These are phyloP conservation scores for Brassica juncea DNA, from an alignment of 345 rosid species.

Conservation along the genomic window DNA sequence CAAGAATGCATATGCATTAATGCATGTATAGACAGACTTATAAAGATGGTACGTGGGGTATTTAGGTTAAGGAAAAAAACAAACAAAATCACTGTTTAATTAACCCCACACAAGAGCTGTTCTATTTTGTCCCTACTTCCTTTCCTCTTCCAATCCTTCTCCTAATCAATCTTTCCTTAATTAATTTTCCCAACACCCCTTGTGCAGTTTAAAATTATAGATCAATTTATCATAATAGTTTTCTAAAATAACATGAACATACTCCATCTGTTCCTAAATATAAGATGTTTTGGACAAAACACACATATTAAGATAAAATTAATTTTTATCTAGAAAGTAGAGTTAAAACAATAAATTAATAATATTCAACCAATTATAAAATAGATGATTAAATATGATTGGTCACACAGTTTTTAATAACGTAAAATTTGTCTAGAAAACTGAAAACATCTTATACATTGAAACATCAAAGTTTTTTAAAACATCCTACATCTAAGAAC, in stretches of 20 bases:
- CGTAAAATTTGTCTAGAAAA: too few relatives aligned
- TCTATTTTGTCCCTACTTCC: constrained; percentile 35
- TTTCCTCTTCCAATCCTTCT: constrained; percentile 15
- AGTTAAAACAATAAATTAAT: too few relatives aligned
- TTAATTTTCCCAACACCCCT: constrained; percentile 18
- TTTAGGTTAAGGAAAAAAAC: constrained; percentile 33
- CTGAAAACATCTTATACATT: too few relatives aligned
- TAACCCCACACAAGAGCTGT: constrained; percentile 41
- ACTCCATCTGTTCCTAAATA: too few relatives aligned
- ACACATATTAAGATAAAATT: too few relatives aligned
- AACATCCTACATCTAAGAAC: too few relatives aligned
- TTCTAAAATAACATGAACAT: constrained; percentile 15
- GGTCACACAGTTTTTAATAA: too few relatives aligned
- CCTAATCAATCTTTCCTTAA: constrained; percentile 17
- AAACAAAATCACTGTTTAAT: constrained; percentile 30
- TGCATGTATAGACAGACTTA: constrained; percentile 25
- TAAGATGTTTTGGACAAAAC: too few relatives aligned
- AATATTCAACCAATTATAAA: too few relatives aligned
- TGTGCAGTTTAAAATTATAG: constrained; percentile 12
- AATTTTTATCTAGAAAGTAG: too few relatives aligned
- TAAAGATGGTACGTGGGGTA: constrained; percentile 28
- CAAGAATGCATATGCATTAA: constrained; percentile 12
- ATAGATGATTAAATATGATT: too few relatives aligned
- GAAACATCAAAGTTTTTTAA: too few relatives aligned
- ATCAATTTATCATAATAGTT: constrained; percentile 4